A percentile compares a stretch with the other conserved stretches of the same genome.
Conservation (phyloP, 2,329 filamentous ascomycete genomes). For the Myriosclerotinia duriaeana region DNA sequence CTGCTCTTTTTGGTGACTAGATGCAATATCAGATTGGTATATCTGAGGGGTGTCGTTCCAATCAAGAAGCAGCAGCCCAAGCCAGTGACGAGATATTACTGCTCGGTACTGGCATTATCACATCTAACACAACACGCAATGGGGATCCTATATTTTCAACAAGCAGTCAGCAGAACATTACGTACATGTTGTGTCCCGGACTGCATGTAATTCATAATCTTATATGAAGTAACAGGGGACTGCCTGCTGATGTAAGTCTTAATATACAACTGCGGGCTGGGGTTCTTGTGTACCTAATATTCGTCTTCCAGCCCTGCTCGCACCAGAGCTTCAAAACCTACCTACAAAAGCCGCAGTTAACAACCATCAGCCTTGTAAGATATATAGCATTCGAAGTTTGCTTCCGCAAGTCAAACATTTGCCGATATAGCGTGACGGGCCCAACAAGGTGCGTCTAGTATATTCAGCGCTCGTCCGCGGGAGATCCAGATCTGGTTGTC, state of each 20-base stretch:
- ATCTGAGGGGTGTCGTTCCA: slow-evolving; percentile 9
- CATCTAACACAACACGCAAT: neutral
- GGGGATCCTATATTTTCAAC: neutral
- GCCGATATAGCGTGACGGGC: too few species aligned
- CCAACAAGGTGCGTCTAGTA: neutral
- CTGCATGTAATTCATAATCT: neutral
- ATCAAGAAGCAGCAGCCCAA: neutral
- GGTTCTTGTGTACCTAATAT: neutral
- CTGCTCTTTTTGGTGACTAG: neutral
- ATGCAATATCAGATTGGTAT: neutral
- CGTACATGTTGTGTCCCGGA: neutral
- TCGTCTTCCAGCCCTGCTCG: neutral
- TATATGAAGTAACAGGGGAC: neutral
- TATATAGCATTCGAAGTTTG: neutral
- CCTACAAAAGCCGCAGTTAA: neutral
- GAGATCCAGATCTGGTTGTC: neutral
- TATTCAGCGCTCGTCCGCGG: too few species aligned
- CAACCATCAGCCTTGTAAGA: neutral
- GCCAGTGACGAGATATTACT: neutral
- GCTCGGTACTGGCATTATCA: neutral
- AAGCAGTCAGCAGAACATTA: neutral
- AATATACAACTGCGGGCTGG: neutral
- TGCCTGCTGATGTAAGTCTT: neutral
- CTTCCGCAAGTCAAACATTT: neutral
- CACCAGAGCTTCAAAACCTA: neutral